Percentiles rank a stretch among this genome's conserved stretches.
These are phyloP conservation scores for Oxyria digyna DNA, from an alignment of 148 eudicot genomes.

Conservation along the genomic window DNA sequence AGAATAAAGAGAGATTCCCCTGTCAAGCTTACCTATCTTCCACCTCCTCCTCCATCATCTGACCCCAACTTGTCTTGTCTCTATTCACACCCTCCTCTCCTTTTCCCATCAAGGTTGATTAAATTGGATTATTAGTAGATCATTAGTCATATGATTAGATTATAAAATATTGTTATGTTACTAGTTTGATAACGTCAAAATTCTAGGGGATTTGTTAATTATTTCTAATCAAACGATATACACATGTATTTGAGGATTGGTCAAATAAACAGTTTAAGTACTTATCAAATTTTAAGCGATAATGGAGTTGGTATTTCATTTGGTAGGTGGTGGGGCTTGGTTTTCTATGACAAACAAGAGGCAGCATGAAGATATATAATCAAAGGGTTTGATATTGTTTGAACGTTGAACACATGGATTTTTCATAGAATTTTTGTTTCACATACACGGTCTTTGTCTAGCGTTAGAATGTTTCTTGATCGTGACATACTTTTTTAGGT, in stretches of 20 bases:
- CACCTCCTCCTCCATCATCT: background rate
- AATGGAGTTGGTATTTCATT: background rate
- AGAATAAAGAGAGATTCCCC: background rate
- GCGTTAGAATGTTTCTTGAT: background rate
- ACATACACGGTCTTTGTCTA: background rate
- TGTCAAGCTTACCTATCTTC: too few relatives aligned
- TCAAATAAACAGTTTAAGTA: background rate
- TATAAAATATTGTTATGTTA: too few relatives aligned
- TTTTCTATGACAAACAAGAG: background rate
- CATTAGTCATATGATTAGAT: too few relatives aligned
- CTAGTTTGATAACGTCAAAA: background rate
- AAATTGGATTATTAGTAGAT: too few relatives aligned
- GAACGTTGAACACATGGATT: background rate
- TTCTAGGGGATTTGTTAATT: background rate
- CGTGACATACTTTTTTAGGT: background rate
- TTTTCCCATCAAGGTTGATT: too few relatives aligned
- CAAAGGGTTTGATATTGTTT: too few relatives aligned
- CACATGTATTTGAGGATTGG: background rate
- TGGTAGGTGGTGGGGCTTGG: background rate
- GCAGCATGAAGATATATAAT: background rate
- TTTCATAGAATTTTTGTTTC: background rate
- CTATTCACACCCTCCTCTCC: background rate
- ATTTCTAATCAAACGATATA: background rate
- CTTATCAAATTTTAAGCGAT: background rate
- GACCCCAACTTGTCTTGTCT: background rate